These are phyloP conservation scores for Botryotinia calthae DNA, from an alignment of 2,329 filamentous ascomycete genomes.

Conservation along the genomic window DNA sequence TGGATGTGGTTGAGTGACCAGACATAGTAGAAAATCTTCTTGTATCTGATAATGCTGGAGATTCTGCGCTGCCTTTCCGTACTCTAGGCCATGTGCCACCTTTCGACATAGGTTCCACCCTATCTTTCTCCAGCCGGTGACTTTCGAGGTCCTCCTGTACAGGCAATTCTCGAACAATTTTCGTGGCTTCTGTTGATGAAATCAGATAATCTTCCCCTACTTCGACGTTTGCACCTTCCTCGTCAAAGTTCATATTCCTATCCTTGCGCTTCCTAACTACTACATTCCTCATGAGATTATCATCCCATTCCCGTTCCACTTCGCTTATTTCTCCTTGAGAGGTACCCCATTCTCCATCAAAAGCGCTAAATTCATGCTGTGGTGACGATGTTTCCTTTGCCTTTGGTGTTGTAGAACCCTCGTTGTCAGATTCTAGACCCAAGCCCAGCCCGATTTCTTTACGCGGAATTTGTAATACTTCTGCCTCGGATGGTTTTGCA, in stretches of 20 bases:
- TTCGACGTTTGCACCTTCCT: constrained; percentile 40
- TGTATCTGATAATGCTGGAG: constrained; percentile 40
- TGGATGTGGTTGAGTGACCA: constrained; percentile 53
- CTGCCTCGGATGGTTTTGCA: constrained; percentile 28
- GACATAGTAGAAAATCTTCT: constrained; percentile 55
- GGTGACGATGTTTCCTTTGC: constrained; percentile 38
- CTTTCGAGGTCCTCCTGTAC: constrained; percentile 34
- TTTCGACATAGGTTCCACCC: neutral
- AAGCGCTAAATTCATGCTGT: constrained; percentile 51
- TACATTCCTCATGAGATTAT: constrained; percentile 53
- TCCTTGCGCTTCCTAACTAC: constrained; percentile 47
- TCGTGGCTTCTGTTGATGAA: constrained; percentile 53
- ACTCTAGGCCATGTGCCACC: constrained; percentile 23
- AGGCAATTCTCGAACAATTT: constrained; percentile 38
- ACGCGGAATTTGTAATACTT: constrained; percentile 23
- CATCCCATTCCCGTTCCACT: constrained; percentile 55
- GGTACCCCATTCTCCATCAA: constrained; percentile 59
- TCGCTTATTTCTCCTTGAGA: constrained; percentile 41
- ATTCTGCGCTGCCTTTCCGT: constrained; percentile 26
- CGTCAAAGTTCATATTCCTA: constrained; percentile 27
- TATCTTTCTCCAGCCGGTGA: constrained; percentile 31
- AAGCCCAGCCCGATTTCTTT: constrained; percentile 38
- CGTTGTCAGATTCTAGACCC: constrained; percentile 43
- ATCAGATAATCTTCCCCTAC: constrained; percentile 49
- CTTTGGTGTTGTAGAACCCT: constrained; percentile 38